phyloP scores from a whole-genome alignment of 345 rosid species.

The Balakata baccata region DNA sequence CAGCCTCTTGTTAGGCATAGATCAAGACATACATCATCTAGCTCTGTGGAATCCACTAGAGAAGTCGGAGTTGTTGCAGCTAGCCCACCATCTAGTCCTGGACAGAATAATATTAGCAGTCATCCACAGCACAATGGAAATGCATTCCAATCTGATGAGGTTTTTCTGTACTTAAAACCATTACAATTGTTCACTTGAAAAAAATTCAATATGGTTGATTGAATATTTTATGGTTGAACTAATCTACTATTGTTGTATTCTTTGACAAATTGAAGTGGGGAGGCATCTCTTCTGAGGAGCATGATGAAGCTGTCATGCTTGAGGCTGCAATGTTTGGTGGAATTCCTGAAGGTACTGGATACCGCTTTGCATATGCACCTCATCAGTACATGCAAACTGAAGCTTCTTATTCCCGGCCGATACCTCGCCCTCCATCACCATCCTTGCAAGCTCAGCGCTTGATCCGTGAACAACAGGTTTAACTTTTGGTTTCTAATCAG shows the following conservation, averaged over 20 bases:
- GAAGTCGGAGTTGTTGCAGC: constrained; percentile 41
- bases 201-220: background rate
- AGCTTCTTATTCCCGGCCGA: constrained; percentile 44
- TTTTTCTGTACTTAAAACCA: constrained; percentile 19
- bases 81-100: constrained; percentile 58
- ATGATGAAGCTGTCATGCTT: constrained; percentile 99
- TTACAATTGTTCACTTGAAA: background rate
- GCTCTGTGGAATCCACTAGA: constrained; percentile 41
- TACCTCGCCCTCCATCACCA: constrained; percentile 85
- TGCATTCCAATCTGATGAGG: constrained; percentile 76
- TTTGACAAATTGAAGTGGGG: constrained; percentile 69
- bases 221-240: constrained; percentile 2
- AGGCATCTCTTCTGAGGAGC: constrained; percentile 96
- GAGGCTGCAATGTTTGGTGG: constrained; percentile 99
- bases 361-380: constrained; percentile 55
- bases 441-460: constrained; percentile 89
- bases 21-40: constrained; percentile 52
- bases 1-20: constrained; percentile 73
- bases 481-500: background rate
- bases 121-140: constrained; percentile 46
- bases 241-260: constrained; percentile 17
- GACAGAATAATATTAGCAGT: constrained; percentile 33
- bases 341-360: constrained; percentile 74
- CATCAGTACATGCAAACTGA: constrained; percentile 54
- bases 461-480: constrained; percentile 98